Evolutionary conservation across 2,329 filamentous ascomycete species (phyloP).

Genomic region (Pseudocercospora pini-densiflorae): DNA sequence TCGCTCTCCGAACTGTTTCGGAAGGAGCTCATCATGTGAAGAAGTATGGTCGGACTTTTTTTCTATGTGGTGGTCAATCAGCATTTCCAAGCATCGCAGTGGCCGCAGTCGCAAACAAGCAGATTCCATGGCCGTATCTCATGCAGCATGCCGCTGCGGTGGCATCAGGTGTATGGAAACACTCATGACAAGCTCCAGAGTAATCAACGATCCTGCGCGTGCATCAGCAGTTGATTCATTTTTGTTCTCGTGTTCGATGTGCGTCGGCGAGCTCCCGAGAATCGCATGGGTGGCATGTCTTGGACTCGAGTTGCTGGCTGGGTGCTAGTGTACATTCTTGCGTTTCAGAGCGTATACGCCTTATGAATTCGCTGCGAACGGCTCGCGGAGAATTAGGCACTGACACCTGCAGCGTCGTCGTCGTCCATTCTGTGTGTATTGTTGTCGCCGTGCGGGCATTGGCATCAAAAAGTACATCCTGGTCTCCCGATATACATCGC

Average conservation of each 20-base stretch:
- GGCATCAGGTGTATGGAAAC: background rate
- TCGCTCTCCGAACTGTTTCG: background rate
- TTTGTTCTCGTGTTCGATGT: background rate
- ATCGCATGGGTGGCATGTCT: background rate
- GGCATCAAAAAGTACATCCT: background rate
- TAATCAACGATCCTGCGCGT: background rate
- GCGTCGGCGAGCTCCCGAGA: background rate
- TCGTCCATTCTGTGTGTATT: slow-evolving; percentile 1
- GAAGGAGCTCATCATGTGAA: background rate
- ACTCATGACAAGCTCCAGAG: background rate
- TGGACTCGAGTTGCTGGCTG: background rate
- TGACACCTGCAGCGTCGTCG: background rate
- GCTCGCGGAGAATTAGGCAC: background rate
- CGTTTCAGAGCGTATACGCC: slow-evolving; percentile 14
- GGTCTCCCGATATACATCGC: background rate
- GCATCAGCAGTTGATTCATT: background rate
- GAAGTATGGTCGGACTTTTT: background rate
- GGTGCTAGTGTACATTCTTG: slow-evolving; percentile 15
- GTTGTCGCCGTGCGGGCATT: slow-evolving; percentile 12
- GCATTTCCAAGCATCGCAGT: background rate
- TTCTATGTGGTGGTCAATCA: background rate
- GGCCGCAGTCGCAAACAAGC: background rate
- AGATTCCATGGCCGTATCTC: background rate
- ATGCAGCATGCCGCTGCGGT: background rate
- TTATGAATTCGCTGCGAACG: slow-evolving; percentile 7